Conservation (phyloP, 2,329 filamentous ascomycete species). For the Hymenotorrendiella dingleyae region DNA sequence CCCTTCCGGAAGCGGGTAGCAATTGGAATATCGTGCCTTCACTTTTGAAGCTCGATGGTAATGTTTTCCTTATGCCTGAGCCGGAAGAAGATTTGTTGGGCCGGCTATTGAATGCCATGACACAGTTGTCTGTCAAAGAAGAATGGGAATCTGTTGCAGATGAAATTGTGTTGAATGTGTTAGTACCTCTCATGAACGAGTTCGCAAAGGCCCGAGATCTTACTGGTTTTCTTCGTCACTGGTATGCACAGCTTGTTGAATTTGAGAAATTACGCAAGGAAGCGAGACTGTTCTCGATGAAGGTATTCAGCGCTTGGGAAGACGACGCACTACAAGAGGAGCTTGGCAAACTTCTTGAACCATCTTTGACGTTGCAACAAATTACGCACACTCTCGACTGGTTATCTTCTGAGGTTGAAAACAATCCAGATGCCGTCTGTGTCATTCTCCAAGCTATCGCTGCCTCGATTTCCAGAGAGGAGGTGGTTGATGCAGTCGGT, state of each 20-base stretch:
- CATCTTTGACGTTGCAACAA: conserved; percentile 34
- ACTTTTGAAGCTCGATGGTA: conserved; percentile 39
- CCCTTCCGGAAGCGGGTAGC: conserved; percentile 19
- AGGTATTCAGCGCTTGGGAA: conserved; percentile 28
- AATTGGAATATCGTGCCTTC: conserved; percentile 38
- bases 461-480: conserved; percentile 32
- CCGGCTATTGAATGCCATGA: conserved; percentile 31
- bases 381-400: conserved; percentile 33
- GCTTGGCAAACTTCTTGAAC: conserved; percentile 30
- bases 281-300: neutral
- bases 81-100: conserved; percentile 26
- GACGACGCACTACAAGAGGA: conserved; percentile 24
- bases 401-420: conserved; percentile 24
- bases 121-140: conserved; percentile 16
- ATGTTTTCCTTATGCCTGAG: conserved; percentile 37
- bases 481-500: conserved; percentile 28
- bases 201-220: conserved; percentile 37
- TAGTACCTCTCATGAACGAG: conserved; percentile 37
- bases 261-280: conserved; percentile 24
- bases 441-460: conserved; percentile 36
- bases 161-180: conserved; percentile 30
- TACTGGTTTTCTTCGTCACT: conserved; percentile 34
- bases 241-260: conserved; percentile 30
- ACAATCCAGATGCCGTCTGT: conserved; percentile 25
- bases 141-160: conserved; percentile 19